Base-by-base conservation (phyloP, 2,329 filamentous ascomycete genomes). In the Calycina marina region DNA sequence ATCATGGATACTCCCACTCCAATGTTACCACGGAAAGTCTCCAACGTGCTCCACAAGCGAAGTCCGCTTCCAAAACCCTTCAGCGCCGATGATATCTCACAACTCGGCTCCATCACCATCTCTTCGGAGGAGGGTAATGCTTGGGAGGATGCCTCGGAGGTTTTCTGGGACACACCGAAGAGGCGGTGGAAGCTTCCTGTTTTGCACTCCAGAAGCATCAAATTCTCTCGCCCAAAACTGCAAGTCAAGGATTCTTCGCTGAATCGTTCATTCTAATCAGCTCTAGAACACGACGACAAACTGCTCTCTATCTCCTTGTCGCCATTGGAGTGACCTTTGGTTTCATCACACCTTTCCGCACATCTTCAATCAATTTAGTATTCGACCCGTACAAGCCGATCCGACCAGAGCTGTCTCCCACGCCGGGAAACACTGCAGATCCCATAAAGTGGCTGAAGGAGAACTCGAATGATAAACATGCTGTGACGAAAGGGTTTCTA, bases 391-490 rank as follows among this genome's bases (percentile, higher is more conserved):
- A 37, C 27, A 18, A 32, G 9, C 40, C 39, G 6, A 32, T 39
- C 22, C 41, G 38, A 6, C 30, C 43, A 14, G 30, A 17, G 11
- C 14, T 47, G 9, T 31, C 34, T 8, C 3, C 25, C 14, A 28
- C 39, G 4, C 14, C 30, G 4, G 36, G 37, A 4, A 38, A 37
- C 11, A 10, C 15, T 6, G 41, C 47, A 6, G 46, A 56, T 41
- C 53, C 54, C 2, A 30, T 48, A 16, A 22, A 32, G 16, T 56
- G 54, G 54, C 38, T 56, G 2, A 33, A 47, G 25, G 41, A 52
- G 28, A 55, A 56, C 17, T 53, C 48, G n/a, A 39, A 50, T 24
- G 45, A 55, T 26, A 52, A 41, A 32, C 37, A 53, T 38, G 42
- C 49, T 4, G 37, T 55, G 3, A 32, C 35, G 1, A 37, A 36